Base-by-base conservation (phyloP, 208 protist genomes). In the Leishmania tropica region DNA sequence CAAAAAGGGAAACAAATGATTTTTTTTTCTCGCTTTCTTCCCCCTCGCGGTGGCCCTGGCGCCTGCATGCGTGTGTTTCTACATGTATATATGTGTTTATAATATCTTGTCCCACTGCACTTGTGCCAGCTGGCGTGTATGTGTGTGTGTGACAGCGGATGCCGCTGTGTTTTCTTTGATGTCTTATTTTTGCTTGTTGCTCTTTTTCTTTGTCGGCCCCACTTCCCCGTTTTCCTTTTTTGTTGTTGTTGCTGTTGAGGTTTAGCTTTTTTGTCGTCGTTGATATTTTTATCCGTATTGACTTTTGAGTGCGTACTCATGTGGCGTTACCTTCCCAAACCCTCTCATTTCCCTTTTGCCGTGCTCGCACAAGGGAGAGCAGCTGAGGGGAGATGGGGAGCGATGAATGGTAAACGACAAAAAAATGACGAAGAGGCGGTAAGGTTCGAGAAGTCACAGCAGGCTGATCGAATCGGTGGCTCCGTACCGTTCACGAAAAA, bases 341-440 rank as follows among this genome's bases (percentile, higher is more conserved):
- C 67, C 81, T 72, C 81, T 62, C 70, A 60, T 71, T 78, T n/a
- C 56, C 11, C 6, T 70, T 21, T 70, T 70, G 35, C 7, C 37
- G 64, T 42, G 64, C 37, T 70, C 8, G 64, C 35, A 54, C 17
- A 21, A 54, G 17, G 51, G 51, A 21, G 51, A 54, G 51, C 51
- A 54, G 51, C 10, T 21, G 51, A 13, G 51, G 15, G 51, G 51
- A 54, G 51, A 6, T 62, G 3, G 8, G 24, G 56, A 62, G 56
- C 64, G 13, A 11, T 42, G 64, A 70, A 70, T 17, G 35, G 28
- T 6, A n/a, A 35, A 45, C 3, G 35, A 70, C 24, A 70, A 70
- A 21, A 70, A 70, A 45, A 70, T 0, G 58, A 70, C 64, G 15
- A 42, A 70, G 64, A 70, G 35, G 15, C 13, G 42, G 64, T 24